phyloP scores from a whole-genome alignment of 495 filamentous ascomycete genomes.

The Xylaria grammica region DNA sequence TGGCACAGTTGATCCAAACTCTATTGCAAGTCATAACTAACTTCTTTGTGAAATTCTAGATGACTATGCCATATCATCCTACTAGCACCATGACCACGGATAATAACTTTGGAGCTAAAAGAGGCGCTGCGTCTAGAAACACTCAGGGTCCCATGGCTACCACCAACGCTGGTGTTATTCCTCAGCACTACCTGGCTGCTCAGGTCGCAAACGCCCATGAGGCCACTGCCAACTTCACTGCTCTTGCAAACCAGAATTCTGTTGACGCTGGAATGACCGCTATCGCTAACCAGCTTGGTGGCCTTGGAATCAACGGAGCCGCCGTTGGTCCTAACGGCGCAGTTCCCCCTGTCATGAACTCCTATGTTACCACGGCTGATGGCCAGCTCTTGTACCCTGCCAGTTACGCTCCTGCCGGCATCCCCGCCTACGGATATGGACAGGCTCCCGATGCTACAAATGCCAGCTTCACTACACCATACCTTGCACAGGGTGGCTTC shows the following conservation, averaged over 20 bases:
- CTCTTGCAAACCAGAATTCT: constrained; percentile 23
- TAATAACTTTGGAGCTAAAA: constrained; percentile 22
- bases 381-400: constrained; percentile 43
- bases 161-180: constrained; percentile 15
- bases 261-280: constrained; percentile 33
- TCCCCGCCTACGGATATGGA: constrained; percentile 34
- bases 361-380: constrained; percentile 40
- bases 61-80: constrained; percentile 26
- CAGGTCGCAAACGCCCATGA: constrained; percentile 24
- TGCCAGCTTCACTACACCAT: constrained; percentile 27
- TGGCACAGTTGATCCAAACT: no score
- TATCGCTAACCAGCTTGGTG: constrained; percentile 38
- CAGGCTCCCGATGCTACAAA: constrained; percentile 30
- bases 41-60: not conserved
- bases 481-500: constrained; percentile 30
- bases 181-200: constrained; percentile 23
- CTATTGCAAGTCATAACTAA: constrained; percentile 2
- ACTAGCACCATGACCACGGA: constrained; percentile 23
- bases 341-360: constrained; percentile 27
- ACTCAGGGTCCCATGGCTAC: constrained; percentile 19
- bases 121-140: constrained; percentile 8
- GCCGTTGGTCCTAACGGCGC: constrained; percentile 20
- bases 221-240: constrained; percentile 19
- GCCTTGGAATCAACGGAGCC: constrained; percentile 33
- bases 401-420: constrained; percentile 32